Evolutionary conservation across 2,329 filamentous ascomycete species (phyloP), one percentile per base, ranked within the genome.

Genomic region (Pseudogymnoascus sp.): DNA sequence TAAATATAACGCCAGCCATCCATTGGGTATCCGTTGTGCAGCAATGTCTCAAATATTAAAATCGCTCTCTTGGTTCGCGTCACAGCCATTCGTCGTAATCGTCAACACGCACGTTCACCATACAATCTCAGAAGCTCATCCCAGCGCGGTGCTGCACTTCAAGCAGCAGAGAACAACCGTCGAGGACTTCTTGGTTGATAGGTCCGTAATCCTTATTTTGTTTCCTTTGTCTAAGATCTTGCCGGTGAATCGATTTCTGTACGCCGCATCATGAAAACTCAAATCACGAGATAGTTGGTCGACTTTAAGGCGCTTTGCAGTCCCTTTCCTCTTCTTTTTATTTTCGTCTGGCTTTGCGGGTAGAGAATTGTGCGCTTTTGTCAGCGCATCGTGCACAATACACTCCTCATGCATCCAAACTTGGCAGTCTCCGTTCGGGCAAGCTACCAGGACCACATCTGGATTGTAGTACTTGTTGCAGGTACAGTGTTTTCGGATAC

Each of bases 401-500:
- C 74, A 76, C 31, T 69, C 65, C 36, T 72, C 66, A 60, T 77
- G 75, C 36, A 75, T 69, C 70, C 74, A 73, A 12, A 70, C 66
- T 31, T 69, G 66, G 63, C 75, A 77, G 0, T 48, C 25, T 6
- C 64, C 21, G 31, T 72, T 73, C 13, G 69, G 68, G 65, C 75
- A 77, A 36, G 72, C 70, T 15, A 70, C 70, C 69, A 75, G 71
- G 1, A 67, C 64, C 7, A 66, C 63, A 18, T 74, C 71, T 1
- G 74, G 74, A 60, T 73, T 74, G 63, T 73, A 73, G 60, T 72
- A 69, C 5, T 69, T 67, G 13, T 67, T 61, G 64, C 75, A 77
- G 21, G 72, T 68, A 63, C 75, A 77, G 62, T 75, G 71, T 58
- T 69, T 64, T 15, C 70, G 69, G 37, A 73, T 65, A 63, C 62